Conservation (phyloP, 768 basidiomycete species). For the Rhizopogon salebrosus region DNA sequence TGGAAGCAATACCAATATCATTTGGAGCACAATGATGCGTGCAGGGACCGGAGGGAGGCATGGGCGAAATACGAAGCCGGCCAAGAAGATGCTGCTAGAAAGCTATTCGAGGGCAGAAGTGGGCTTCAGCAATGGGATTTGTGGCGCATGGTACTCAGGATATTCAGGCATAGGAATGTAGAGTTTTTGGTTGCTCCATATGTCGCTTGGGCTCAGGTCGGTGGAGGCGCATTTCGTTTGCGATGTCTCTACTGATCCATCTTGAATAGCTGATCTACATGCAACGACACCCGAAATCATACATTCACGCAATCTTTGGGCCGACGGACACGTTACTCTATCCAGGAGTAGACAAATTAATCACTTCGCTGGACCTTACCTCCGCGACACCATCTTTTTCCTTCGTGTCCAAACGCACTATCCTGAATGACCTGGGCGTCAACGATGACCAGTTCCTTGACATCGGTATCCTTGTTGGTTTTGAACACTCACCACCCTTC, state of each 20-base stretch:
- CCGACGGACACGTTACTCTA: constrained; percentile 89
- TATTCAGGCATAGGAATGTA: constrained; percentile 91
- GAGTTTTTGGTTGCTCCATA: constrained; percentile 97
- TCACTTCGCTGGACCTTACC: constrained; percentile 79
- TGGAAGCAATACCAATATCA: constrained; percentile 56
- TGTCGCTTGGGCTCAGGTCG: constrained; percentile 90
- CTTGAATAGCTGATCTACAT: constrained; percentile 81
- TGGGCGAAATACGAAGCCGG: constrained; percentile 94
- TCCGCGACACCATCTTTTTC: constrained; percentile 68
- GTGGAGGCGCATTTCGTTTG: constrained; percentile 26
- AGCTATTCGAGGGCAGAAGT: constrained; percentile 73
- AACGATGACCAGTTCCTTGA: constrained; percentile 93
- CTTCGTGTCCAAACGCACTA: constrained; percentile 72
- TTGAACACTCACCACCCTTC: constrained; percentile 74
- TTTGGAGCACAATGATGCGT: constrained; percentile 57
- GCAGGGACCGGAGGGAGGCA: constrained; percentile 74
- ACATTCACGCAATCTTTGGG: constrained; percentile 92
- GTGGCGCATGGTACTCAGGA: constrained; percentile 88
- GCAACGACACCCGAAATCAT: constrained; percentile 86
- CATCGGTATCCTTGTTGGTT: constrained; percentile 87
- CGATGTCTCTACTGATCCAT: constrained; percentile 5
- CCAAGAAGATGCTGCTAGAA: constrained; percentile 83
- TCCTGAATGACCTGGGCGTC: constrained; percentile 64
- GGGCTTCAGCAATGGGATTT: constrained; percentile 82
- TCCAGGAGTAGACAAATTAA: constrained; percentile 83